Base-by-base conservation (phyloP, 495 filamentous ascomycete genomes). In the Annulohypoxylon maeteangense region DNA sequence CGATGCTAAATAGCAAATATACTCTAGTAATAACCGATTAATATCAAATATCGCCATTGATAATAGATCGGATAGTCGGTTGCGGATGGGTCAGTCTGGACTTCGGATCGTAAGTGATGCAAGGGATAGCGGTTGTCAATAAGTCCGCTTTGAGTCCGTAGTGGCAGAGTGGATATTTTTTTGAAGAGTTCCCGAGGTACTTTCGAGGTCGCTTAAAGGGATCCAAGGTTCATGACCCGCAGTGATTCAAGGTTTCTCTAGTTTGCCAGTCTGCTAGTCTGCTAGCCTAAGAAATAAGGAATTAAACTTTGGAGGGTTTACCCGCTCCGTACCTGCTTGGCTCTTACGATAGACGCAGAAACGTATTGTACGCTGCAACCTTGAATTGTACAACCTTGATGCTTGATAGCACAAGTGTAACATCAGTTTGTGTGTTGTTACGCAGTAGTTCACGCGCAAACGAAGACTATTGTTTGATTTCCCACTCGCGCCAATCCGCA, bases 391-490 rank as follows among this genome's bases (percentile, higher is more conserved):
- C 27, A 32, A 54, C 50, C 50, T 54, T 54, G 50, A 34, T 54
- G 50, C 50, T 54, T 54, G 50, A 54, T 54, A 54, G 50, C 34
- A 54, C 50, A 54, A 54, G 22, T 48, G 45, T 25, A 22, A 22
- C 18, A 20, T 48, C 20, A 16, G 7, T 25, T 25, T 22, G 7
- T 64, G 23, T 23, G 31, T 50, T 48, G 32, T 25, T 44, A 23
- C 23, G 2, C 25, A 42, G 27, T 53, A 54, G 27, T 18, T 54
- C 50, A 16, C 27, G 27, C 29, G 23, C 23, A 50, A 54, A 44
- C 48, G 4, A 23, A 45, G 16, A 25, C 45, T 53, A 42, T 34
- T 44, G 47, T 61, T 60, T 67, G 56, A n/a, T 38, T 38, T 67
- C 34, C 47, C 12, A 57, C 40, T 22, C 47, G 27, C 10, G 25